Percentiles rank a stretch among this genome's conserved stretches.
Evolutionary conservation across 164 flowering plant genomes (phyloP).

Genomic region (Santalum album): DNA sequence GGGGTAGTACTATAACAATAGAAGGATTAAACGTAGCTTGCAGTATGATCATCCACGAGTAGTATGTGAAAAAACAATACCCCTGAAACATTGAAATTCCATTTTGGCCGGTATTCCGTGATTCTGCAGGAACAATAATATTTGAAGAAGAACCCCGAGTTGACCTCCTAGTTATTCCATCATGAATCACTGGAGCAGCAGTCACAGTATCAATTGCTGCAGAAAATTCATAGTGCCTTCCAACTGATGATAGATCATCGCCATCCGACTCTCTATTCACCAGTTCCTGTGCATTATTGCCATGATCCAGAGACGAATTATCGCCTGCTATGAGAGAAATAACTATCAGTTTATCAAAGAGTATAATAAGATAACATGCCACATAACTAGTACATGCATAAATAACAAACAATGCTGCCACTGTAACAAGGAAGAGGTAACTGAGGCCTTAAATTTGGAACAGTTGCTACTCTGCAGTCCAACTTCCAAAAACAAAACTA

Average conservation of each 20-base stretch:
- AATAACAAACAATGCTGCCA: too few species aligned
- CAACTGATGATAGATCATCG: constrained; percentile 23
- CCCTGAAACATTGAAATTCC: constrained; percentile 69
- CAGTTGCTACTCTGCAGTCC: too few species aligned
- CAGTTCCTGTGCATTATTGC: constrained; percentile 36
- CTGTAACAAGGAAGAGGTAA: too few species aligned
- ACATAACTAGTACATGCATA: too few species aligned
- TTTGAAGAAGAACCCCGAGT: constrained; percentile 25
- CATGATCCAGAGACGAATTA: constrained; percentile 15
- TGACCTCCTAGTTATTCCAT: constrained; percentile 21
- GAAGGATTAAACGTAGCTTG: background rate
- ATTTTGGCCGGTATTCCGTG: constrained; percentile 25
- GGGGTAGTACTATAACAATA: too few species aligned
- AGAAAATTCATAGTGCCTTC: constrained; percentile 18
- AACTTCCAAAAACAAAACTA: too few species aligned
- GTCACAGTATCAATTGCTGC: constrained; percentile 20
- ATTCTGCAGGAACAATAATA: constrained; percentile 21
- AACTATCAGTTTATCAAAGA: constrained; percentile 4
- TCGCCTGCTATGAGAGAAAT: constrained; percentile 30
- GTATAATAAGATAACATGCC: too few species aligned
- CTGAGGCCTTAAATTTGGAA: too few species aligned
- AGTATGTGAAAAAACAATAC: constrained; percentile 27
- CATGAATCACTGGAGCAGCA: constrained; percentile 21
- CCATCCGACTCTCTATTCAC: constrained; percentile 16
- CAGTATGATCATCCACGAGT: background rate